phyloP scores from a whole-genome alignment of 805 yeast species.

The Yarrowia yakushimensis region DNA sequence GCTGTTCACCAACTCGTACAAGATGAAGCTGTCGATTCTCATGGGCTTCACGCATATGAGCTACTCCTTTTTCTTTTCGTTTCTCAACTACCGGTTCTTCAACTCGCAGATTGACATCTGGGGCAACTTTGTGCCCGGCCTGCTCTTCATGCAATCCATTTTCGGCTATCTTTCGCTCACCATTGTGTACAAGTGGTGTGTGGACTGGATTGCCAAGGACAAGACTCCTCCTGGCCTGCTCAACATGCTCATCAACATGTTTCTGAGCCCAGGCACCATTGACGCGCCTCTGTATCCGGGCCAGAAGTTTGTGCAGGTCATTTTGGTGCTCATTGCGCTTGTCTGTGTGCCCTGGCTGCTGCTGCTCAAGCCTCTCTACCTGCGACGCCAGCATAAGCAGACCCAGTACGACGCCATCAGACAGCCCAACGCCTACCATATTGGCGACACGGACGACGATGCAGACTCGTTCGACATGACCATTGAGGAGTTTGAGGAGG shows the following conservation, averaged over 20 bases:
- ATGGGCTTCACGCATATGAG: constrained; percentile 96
- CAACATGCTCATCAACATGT: constrained; percentile 95
- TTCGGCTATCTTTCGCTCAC: constrained; percentile 87
- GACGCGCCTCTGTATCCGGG: constrained; percentile 77
- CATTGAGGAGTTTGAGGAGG: constrained; percentile 38
- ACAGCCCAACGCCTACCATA: constrained; percentile 38
- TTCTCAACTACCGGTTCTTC: constrained; percentile 71
- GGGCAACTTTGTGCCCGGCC: constrained; percentile 93
- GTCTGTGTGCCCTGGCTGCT: constrained; percentile 92
- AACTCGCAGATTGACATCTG: constrained; percentile 71
- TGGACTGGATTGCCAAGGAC: constrained; percentile 78
- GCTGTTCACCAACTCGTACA: constrained; percentile 88
- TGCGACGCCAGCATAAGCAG: constrained; percentile 54
- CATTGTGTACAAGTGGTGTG: constrained; percentile 86
- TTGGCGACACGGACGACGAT: constrained; percentile 36
- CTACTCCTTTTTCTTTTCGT: constrained; percentile 79
- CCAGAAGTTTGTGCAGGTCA: constrained; percentile 70
- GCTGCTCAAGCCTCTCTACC: constrained; percentile 74
- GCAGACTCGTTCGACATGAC: constrained; percentile 35
- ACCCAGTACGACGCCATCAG: constrained; percentile 48
- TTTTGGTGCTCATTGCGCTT: constrained; percentile 68
- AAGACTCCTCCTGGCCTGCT: constrained; percentile 88
- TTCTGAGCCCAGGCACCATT: constrained; percentile 83
- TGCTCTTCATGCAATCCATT: constrained; percentile 92
- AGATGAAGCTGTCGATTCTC: constrained; percentile 92